Percentiles rank a stretch among this genome's conserved stretches.
These are phyloP conservation scores for Adansonia madagascariensis DNA, from an alignment of 441 rosid species.

Conservation along the genomic window DNA sequence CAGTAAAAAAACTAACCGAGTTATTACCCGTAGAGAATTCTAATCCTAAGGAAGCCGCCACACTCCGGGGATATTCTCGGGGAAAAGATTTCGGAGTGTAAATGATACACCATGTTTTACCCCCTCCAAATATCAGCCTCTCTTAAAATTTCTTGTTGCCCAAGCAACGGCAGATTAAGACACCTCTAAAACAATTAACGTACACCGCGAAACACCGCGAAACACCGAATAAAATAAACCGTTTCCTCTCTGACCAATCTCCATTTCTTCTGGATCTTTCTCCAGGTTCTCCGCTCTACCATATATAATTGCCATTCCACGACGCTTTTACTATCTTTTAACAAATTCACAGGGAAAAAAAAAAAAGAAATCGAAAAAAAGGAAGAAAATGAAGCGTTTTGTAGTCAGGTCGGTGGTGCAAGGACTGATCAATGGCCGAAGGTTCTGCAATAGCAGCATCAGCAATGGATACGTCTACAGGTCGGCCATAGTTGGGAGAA, in stretches of 20 bases:
- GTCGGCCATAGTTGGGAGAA: slow-evolving; percentile 11
- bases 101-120: neutral
- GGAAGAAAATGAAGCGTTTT: slow-evolving; percentile 33
- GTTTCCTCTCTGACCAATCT: neutral
- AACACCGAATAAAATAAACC: neutral
- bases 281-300: neutral
- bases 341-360: neutral
- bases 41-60: neutral
- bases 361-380: neutral
- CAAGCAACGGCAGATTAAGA: neutral
- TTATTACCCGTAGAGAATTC: neutral
- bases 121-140: neutral
- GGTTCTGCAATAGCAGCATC: slow-evolving; percentile 4
- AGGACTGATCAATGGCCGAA: slow-evolving; percentile 29
- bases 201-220: slow-evolving; percentile 11
- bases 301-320: neutral
- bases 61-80: neutral
- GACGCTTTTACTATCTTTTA: neutral
- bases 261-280: neutral
- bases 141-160: neutral
- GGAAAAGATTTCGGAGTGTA: neutral
- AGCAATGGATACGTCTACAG: slow-evolving; percentile 5
- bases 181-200: neutral
- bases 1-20: neutral
- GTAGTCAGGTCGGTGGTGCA: slow-evolving; percentile 37